Base-by-base conservation (phyloP, 352 stramenopile genomes). In the Globisporangium spinosum region DNA sequence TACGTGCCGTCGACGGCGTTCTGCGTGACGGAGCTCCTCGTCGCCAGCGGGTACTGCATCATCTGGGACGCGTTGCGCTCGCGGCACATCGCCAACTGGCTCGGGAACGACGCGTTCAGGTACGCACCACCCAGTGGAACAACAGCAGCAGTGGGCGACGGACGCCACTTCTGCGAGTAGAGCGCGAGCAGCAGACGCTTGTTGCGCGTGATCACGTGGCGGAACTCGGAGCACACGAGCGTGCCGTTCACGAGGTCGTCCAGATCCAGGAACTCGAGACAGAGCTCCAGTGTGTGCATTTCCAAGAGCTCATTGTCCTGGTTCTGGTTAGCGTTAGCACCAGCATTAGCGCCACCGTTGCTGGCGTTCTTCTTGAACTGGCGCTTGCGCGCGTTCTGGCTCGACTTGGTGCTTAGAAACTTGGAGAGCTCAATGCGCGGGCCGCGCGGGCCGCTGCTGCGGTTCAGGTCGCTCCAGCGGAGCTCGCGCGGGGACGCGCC, bases 381-480 rank as follows among this genome's bases (percentile, higher is more conserved):
- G 34, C 73, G 77, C 17, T 67, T 69, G 62, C 75, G 72, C 8
- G 65, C 68, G 34, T 77, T 74, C 53, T 78, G 71, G 65, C 67
- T 79, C 34, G 69, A 32, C 53, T 66, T 63, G 22, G 63, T 47
- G 27, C 38, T 61, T n/a, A 78, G 40, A 12, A 78, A 59, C 35
- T 65, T 73, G 34, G 66, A 62, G 64, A 80, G 62, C 58, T 78
- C 66, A 29, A 80, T 57, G 15, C 68, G 73, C 51, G 75, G 73
- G 23, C 75, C 79, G 34, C 85, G 76, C 22, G 90, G 74, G 63
- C 90, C 79, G 62, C 77, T 82, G 56, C 40, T 62, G 61, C 73
- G 79, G 53, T 88, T 78, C 27, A 93, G 72, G 72, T 93, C 82
- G 69, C 82, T 86, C 85, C 85, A 93, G 60, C 81, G 83, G 23